phyloP scores from a whole-genome alignment of 2,329 filamentous ascomycete species.

The Magnaporthiopsis incrustans region DNA sequence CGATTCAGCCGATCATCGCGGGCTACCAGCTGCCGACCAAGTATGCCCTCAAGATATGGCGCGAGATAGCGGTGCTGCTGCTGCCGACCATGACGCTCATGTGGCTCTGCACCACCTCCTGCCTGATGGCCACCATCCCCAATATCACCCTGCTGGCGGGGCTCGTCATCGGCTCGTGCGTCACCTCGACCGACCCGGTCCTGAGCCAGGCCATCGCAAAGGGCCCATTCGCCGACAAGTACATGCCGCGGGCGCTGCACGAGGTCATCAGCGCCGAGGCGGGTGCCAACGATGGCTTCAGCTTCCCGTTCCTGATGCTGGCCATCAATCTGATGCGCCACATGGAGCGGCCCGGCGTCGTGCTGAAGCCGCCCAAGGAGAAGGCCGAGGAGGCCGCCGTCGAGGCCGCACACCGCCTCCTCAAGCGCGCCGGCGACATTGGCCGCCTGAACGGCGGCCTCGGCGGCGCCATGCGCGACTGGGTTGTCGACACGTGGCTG shows the following conservation, averaged over 20 bases:
- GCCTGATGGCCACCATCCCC: slow-evolving; percentile 71
- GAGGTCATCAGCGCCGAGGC: slow-evolving; percentile 75
- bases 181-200: slow-evolving; percentile 88
- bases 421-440: slow-evolving; percentile 25
- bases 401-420: slow-evolving; percentile 1
- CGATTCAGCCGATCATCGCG: slow-evolving; percentile 81
- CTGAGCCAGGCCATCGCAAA: slow-evolving; percentile 87
- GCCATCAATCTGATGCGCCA: slow-evolving; percentile 79
- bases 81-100: slow-evolving; percentile 79
- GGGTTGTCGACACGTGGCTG: slow-evolving; percentile 79
- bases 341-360: slow-evolving; percentile 48
- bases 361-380: slow-evolving; percentile 35
- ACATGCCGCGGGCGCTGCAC: slow-evolving; percentile 74
- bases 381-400: neutral
- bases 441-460: slow-evolving; percentile 52
- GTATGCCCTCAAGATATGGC: slow-evolving; percentile 75
- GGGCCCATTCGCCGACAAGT: slow-evolving; percentile 85
- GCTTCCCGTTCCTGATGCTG: slow-evolving; percentile 82
- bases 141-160: slow-evolving; percentile 70
- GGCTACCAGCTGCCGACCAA: slow-evolving; percentile 81
- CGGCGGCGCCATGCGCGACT: slow-evolving; percentile 62
- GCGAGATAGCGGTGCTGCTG: slow-evolving; percentile 62
- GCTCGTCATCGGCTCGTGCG: slow-evolving; percentile 71
- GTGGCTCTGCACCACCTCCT: slow-evolving; percentile 75
- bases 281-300: slow-evolving; percentile 81